A percentile compares a stretch with the other conserved stretches of the same genome.
phyloP scores from a whole-genome alignment of 192 early-diverging fungal genomes.

The Chytriomyces sp. region DNA sequence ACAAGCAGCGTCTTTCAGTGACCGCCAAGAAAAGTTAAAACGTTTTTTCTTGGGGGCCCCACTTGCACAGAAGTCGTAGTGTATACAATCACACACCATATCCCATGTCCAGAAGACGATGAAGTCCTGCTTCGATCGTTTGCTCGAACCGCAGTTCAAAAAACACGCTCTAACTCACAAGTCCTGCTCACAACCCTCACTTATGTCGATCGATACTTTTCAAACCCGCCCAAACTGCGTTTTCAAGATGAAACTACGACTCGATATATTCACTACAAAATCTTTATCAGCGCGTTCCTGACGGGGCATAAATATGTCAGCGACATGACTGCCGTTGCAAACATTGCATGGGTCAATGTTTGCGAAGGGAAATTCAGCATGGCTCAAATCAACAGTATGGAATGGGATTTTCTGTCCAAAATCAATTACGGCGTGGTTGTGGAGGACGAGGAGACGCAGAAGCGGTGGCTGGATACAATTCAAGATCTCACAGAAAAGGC shows the following conservation, averaged over 20 bases:
- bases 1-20: not conserved
- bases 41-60: too few relatives aligned
- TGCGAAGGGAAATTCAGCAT: constrained; percentile 2
- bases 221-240: not conserved
- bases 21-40: not conserved
- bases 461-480: constrained; percentile 26
- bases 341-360: constrained; percentile 9
- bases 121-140: not conserved
- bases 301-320: constrained; percentile 14
- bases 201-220: constrained; percentile 15
- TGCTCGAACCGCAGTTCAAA: constrained; percentile 13
- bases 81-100: constrained; percentile 29
- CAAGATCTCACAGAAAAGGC: constrained; percentile 16
- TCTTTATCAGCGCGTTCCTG: constrained; percentile 4
- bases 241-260: not conserved
- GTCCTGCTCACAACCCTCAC: constrained; percentile 7
- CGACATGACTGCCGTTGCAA: constrained; percentile 4
- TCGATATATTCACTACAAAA: not conserved
- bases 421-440: constrained; percentile 20
- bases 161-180: not conserved
- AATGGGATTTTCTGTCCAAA: constrained; percentile 6
- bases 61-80: not conserved
- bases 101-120: not conserved
- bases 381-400: constrained; percentile 14
- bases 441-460: constrained; percentile 20